Evolutionary conservation across 1,284 basidiomycete genomes (phyloP).

Genomic region (Leucoagaricus sp.): DNA sequence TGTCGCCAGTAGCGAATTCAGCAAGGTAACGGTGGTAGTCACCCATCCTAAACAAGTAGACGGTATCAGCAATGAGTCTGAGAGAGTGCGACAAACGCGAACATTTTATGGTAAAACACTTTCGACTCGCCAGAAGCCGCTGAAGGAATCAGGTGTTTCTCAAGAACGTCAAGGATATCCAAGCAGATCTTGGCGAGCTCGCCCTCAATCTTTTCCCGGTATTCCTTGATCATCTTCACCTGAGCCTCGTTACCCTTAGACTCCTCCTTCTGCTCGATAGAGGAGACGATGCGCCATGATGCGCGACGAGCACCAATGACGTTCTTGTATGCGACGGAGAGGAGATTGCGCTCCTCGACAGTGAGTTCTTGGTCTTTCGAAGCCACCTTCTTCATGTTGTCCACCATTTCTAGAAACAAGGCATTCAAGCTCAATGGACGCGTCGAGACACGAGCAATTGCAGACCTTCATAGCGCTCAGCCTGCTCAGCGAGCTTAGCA

Average conservation of each 20-base stretch:
- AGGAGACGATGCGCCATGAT: slow-evolving; percentile 98
- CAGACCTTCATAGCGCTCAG: slow-evolving; percentile 96
- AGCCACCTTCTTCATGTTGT: slow-evolving; percentile 98
- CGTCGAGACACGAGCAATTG: slow-evolving; percentile 15
- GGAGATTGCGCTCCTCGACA: slow-evolving; percentile 98
- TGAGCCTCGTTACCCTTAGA: slow-evolving; percentile 98
- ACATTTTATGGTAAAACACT: slow-evolving; percentile 99
- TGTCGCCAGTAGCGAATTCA: slow-evolving; percentile 98
- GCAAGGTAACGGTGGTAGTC: slow-evolving; percentile 99
- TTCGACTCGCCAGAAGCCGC: slow-evolving; percentile 98
- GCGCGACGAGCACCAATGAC: slow-evolving; percentile 99
- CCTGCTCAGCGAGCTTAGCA: slow-evolving; percentile 99
- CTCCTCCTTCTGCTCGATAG: slow-evolving; percentile 99
- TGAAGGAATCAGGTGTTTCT: slow-evolving; percentile 98
- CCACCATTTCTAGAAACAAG: slow-evolving; percentile 85
- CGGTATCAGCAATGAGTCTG: slow-evolving; percentile 14
- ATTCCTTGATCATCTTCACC: slow-evolving; percentile 98
- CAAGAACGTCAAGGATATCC: slow-evolving; percentile 98
- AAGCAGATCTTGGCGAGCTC: slow-evolving; percentile 99
- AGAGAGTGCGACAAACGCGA: slow-evolving; percentile 28
- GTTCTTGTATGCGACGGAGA: slow-evolving; percentile 99
- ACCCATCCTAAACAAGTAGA: slow-evolving; percentile 91
- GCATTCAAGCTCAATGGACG: slow-evolving; percentile 18
- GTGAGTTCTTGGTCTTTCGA: slow-evolving; percentile 98
- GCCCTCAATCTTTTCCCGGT: slow-evolving; percentile 97